Base-by-base conservation (phyloP, 176 grass and related monocot species). In the Panicum miliaceum region DNA sequence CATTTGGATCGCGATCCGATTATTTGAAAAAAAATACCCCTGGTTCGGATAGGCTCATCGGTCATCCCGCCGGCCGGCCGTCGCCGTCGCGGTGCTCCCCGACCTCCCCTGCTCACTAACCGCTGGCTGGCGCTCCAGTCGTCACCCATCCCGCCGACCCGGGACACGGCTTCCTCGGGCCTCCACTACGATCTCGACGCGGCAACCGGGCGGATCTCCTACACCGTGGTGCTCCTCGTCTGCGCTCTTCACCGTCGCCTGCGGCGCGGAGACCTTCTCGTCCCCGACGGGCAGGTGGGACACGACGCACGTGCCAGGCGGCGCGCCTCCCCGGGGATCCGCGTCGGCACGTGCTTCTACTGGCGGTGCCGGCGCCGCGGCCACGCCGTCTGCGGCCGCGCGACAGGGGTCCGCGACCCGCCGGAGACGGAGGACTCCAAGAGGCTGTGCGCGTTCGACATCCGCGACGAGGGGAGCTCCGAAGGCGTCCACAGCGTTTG, bases 301-400 rank as follows among this genome's bases (percentile, higher is more conserved):
- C 2, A 50, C 22, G 7, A 40, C 13, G 8, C 19, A 19, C 8
- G 58, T 64, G 32, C 29, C 64, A n/a, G n/a, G n/a, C 20, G 81
- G 68, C 68, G 13, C 1, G 47, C 61, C 0, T 76, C 71, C 15
- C 36, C 45, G 0, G 72, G 60, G 35, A 41, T 84, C 35, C 48
- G 26, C 47, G 61, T 42, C 16, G 72, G 36, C 47, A 0, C 15
- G 6, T 68, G n/a, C 72, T 84, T 84, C 82, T 84, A 84, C 82
- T 76, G 82, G 82, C 60, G 66, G 2, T 19, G 10, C 59, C 45
- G 7, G 27, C 42, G 32, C 45, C 7, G 1, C 9, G 71, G 60
- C 71, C 59, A 8, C 71, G n/a, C n/a, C n/a, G n/a, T 35, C 9
- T 4, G 32, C 35, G 46, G 48, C n/a, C 47, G 36, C 35, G 35